A percentile compares a stretch with the other conserved stretches of the same genome.
phyloP scores from a whole-genome alignment of 768 basidiomycete species.

The Mycena vulgaris region DNA sequence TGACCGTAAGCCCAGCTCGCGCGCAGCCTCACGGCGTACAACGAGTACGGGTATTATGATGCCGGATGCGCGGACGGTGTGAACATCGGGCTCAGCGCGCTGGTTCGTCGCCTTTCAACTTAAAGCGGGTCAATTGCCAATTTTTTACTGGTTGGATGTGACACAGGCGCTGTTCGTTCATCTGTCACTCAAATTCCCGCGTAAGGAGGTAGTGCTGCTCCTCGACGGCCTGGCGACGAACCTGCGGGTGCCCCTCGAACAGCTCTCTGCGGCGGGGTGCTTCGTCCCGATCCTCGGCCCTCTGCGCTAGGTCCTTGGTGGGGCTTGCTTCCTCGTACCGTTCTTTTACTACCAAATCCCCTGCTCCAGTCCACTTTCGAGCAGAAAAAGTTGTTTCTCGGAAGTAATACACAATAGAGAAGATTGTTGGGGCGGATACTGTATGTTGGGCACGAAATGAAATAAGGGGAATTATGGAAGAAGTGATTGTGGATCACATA shows the following conservation, averaged over 20 bases:
- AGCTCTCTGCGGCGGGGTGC: neutral
- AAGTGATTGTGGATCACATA: no score
- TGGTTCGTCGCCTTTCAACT: neutral
- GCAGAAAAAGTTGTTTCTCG: no score
- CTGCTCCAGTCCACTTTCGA: no score
- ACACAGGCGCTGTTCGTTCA: neutral
- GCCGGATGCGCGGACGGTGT: neutral
- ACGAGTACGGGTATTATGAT: neutral
- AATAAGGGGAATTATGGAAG: no score
- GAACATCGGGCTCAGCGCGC: neutral
- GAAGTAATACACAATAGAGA: no score
- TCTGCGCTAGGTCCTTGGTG: neutral
- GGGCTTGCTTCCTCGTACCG: no score
- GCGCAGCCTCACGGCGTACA: neutral
- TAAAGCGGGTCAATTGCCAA: neutral
- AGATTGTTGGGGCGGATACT: no score
- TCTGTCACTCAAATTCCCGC: neutral
- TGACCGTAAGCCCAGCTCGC: slow-evolving; percentile 1
- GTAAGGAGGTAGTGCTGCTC: neutral
- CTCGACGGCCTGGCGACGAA: neutral
- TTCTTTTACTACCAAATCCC: no score
- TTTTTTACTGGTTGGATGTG: no score
- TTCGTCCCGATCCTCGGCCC: neutral
- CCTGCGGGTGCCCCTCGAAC: neutral
- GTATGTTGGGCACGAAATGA: no score